Evolutionary conservation across 441 rosid species (phyloP), one percentile per base, ranked within the genome.

Genomic region (Brassica balearica): DNA sequence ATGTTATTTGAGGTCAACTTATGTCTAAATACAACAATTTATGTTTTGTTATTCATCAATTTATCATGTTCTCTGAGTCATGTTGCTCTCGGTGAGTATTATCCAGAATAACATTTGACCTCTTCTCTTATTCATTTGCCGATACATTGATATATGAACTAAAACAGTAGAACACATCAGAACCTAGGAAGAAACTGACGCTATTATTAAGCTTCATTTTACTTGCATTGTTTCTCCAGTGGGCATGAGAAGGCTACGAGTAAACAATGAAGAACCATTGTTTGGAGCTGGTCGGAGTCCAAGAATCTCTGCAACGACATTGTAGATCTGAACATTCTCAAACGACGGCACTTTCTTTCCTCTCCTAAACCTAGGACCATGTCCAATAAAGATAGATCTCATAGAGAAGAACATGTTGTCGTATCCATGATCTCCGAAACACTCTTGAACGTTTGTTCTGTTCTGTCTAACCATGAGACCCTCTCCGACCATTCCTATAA

Each of bases 341-440:
- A 95, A 95, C 48, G 97, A 93, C 0, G 96, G 96, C 51, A 95
- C 96, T 87, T 91, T 95, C 82, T 48, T 74, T 5, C 98, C 98
- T 66, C 80, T 87, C 5, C 86, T 84, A 76, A 95, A 93, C 84
- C 84, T 85, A 41, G 98, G 99, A 77, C 99, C 98, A 67, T 95
- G 94, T 22, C 89, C 97, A 10, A 95, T 86, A 83, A 93, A 95
- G 81, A 95, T 93, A 15, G 97, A 84, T 80, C 98, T 88, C 99
- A 95, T 93, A 10, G 99, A 95, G 87, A 93, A 95, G 68, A 86
- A 12, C 9, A 85, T 85, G 79, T 93, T 95, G 75, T 95, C 98
- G 73, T 95, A 95, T 8, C 99, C 99, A 74, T 93, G 98, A 2
- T 86, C 81, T 72, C 99, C 99, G 15, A 84, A 97, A 76, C 97